Evolutionary conservation across 352 stramenopile species (phyloP), one percentile per base, ranked within the genome.

Genomic region (Pythium oligandrum): DNA sequence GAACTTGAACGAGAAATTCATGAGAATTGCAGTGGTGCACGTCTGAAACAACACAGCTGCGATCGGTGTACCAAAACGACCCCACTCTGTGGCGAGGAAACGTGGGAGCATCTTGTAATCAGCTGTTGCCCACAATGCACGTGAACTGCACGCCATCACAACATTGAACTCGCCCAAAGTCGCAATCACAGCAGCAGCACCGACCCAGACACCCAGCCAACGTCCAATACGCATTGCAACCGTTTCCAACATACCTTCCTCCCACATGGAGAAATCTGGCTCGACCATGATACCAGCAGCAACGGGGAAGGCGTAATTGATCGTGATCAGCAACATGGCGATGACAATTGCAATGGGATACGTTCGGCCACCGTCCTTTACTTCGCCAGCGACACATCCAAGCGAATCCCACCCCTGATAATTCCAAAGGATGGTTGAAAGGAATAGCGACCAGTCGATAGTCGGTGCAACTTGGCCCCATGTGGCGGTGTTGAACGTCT

Each of bases 331-430:
- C 44, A 76, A 37, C 71, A 90, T 90, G 5, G 83, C 83, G 52
- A 94, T 88, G 53, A 78, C 44, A 53, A 94, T 90, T 12, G 77
- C 83, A 40, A 92, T 86, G n/a, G 83, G 83, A 44, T 94, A 94
- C 17, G 81, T 88, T 40, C 73, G 69, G 1, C 78, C 78, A 26
- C 78, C 81, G 44, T 94, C 78, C 51, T 91, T 90, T 39, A 94
- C 83, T 63, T 94, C 83, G 0, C 83, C 83, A 26, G 83, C 83
- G n/a, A 94, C 77, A 31, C 83, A 94, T 0, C 83, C 83, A 12
- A 94, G 70, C 36, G 78, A 90, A 64, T 94, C 83, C 81, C 81
- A 94, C 72, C 83, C 83, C 78, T 94, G 83, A 48, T 90, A 90
- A 57, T 90, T 92, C 83, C 83, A 94, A 8, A 94, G 58, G 54